phyloP scores from a whole-genome alignment of 805 yeast genomes.

The Myxozyma neglecta region DNA sequence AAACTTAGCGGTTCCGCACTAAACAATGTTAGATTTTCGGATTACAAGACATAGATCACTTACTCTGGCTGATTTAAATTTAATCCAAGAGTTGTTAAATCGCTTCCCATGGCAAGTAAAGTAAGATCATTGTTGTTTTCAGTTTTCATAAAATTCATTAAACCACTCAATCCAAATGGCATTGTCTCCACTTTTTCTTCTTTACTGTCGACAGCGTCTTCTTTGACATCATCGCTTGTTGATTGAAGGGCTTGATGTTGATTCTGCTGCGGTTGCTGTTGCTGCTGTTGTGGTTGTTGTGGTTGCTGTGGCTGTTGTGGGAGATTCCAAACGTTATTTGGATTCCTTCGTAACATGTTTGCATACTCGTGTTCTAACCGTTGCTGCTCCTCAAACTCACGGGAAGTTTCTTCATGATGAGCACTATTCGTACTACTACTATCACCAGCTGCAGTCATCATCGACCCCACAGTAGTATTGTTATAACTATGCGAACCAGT shows the following conservation, averaged over 20 bases:
- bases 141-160: conserved; percentile 59
- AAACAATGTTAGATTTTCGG: conserved; percentile 13
- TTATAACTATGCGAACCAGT: neutral
- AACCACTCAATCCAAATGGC: conserved; percentile 65
- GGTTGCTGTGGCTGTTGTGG: neutral
- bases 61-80: conserved; percentile 50
- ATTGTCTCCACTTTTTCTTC: conserved; percentile 50
- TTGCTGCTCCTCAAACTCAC: conserved; percentile 14
- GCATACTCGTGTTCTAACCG: conserved; percentile 15
- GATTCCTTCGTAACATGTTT: conserved; percentile 8
- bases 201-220: neutral
- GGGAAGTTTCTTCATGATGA: conserved; percentile 8
- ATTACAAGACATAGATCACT: conserved; percentile 11
- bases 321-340: conserved; percentile 2
- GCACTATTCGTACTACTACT: neutral
- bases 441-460: conserved; percentile 2
- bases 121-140: conserved; percentile 61
- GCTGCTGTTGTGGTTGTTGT: neutral
- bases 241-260: neutral
- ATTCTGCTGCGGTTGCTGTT: neutral
- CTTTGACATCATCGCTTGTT: neutral
- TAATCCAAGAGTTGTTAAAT: conserved; percentile 64
- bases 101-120: conserved; percentile 72
- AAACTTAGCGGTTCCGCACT: conserved; percentile 49
- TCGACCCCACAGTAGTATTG: conserved; percentile 1